Base-by-base conservation (phyloP, 2,329 filamentous ascomycete genomes). In the Penicillium frequentans region DNA sequence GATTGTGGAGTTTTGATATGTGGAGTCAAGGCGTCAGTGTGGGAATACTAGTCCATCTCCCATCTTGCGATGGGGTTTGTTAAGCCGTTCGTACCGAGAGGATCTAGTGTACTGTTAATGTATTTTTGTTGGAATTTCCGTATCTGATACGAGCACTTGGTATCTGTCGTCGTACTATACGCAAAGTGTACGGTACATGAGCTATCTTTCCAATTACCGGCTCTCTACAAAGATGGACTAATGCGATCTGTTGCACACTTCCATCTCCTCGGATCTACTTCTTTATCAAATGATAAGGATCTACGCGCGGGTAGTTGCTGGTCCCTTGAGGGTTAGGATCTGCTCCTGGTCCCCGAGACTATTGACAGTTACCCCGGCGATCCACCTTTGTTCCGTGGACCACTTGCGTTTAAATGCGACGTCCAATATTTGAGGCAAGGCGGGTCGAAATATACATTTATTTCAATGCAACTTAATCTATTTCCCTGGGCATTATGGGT, bases 301-400 rank as follows among this genome's bases (percentile, higher is more conserved):
- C 44, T 10, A 29, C n/a, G 29, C 19, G 29, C 13, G 31, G 47
- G 47, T 50, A 44, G 14, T 14, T 29, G 37, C 14, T 24, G 23
- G 14, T 16, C 24, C 44, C 11, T 47, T 5, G 5, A 47, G 23
- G n/a, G 14, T 11, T 14, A 7, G 7, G 9, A 43, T 29, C 37
- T 19, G 16, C 19, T 23, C 13, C 7, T 24, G 11, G 24, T 43
- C 9, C 23, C 24, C n/a, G 49, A 42, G 13, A 50, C 52, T 58
- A 58, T 52, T 10, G 49, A 35, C 35, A 39, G 53, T 45, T 54
- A 49, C 57, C 53, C 48, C 47, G 11, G 26, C 35, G 56, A 59
- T 58, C 60, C 49, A 60, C 47, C 46, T 24, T 37, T 39, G 52
- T 56, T 52, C 58, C 57, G 55, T 56, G 54, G 19, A 46, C 39